Evolutionary conservation across 164 flowering plant species (phyloP).

Genomic region (Aristolochia fimbriata): DNA sequence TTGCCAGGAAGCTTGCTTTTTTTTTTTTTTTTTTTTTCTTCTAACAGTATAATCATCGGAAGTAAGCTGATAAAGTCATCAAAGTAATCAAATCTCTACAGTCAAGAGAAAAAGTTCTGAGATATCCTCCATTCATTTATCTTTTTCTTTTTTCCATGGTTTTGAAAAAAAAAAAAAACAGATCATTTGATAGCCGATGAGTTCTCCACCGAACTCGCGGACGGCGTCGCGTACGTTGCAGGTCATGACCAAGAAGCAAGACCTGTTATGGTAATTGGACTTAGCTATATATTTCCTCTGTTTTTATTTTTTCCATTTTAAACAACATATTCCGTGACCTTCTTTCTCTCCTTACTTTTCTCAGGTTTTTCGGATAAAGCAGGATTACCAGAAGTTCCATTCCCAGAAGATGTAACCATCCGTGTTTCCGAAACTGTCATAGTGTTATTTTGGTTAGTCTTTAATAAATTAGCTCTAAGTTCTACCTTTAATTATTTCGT

Average conservation of each 20-base stretch:
- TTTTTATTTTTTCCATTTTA: not conserved
- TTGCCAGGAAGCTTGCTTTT: constrained; percentile 25
- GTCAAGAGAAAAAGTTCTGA: not conserved
- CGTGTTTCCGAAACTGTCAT: not conserved
- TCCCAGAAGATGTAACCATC: constrained; percentile 76
- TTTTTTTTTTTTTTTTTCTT: not conserved
- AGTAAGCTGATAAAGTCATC: not conserved
- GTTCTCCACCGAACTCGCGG: constrained; percentile 84
- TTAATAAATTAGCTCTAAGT: not conserved
- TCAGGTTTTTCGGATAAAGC: constrained; percentile 90
- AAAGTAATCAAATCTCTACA: constrained; percentile 4
- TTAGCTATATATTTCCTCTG: not conserved
- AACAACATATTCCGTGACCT: not conserved
- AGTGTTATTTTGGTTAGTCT: not conserved
- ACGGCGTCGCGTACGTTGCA: constrained; percentile 87
- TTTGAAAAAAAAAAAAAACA: constrained; percentile 13
- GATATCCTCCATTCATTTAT: not conserved
- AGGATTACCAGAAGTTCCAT: constrained; percentile 89
- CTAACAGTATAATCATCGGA: constrained; percentile 12
- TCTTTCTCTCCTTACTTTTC: constrained; percentile 5
- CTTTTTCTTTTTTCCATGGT: not conserved
- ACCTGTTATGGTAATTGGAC: constrained; percentile 65
- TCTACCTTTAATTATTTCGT: not conserved
- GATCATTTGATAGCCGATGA: constrained; percentile 91
- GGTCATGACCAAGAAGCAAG: constrained; percentile 81